Evolutionary conservation across 306 rosid genomes (phyloP), one percentile per base, ranked within the genome.

Genomic region (Citrullus mucosospermus): DNA sequence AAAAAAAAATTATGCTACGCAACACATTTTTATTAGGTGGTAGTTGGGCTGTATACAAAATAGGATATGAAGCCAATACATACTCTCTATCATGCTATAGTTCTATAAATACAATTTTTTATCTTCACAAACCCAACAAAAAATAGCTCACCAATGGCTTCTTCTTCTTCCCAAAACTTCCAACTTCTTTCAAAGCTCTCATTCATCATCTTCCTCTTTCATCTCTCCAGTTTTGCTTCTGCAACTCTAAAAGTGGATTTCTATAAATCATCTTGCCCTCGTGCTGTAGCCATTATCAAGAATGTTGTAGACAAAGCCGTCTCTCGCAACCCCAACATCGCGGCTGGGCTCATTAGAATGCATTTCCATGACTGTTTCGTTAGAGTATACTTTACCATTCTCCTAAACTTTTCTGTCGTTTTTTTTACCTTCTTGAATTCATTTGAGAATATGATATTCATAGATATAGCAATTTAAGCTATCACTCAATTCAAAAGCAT

Each of bases 351-450:
- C 55, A 80, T 87, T 4, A 53, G 88, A 70, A 68, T 87, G 82
- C 86, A 87, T 61, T 87, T 84, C 62, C 88, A 87, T 41, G 90
- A 87, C 36, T 87, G 88, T 10, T 87, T 87, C 53, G 85, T 84
- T 18, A 80, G 90, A 78, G 88, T 86, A 62, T 12, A 39, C 15
- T 36, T 36, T 5, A 36, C 2, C 0, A 5, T 36, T 36, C 6
- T 5, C 39, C 39, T 36, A 3, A 36, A 36, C 4, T 36, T 36
- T 32, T 36, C 39, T 2, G 39, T 36, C 4, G 6, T 36, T 36
- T 36, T 36, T 36, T 36, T 3, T 2, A 2, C 39, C 34, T 32
- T 32, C 2, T 32, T 3, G 34, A 32, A 32, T 32, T 3, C 34
- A 32, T 32, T 32, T 32, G 34, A 32, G 3, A 1, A 32, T 32